Evolutionary conservation across 495 filamentous ascomycete genomes (phyloP).

Genomic region (Penicillium paxilli): DNA sequence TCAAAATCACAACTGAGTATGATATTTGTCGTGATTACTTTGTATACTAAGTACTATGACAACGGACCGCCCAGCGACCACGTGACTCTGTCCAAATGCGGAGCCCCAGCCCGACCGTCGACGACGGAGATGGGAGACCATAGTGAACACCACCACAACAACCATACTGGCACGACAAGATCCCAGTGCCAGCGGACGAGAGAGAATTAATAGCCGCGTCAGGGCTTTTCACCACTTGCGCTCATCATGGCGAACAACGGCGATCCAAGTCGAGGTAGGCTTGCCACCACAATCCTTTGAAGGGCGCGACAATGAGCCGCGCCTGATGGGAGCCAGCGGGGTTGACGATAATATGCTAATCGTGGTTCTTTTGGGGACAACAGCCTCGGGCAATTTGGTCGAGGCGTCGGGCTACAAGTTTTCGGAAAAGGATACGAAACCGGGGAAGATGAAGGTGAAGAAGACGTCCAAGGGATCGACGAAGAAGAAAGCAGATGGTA

Average conservation of each 20-base stretch:
- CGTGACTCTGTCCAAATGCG: conserved; percentile 38
- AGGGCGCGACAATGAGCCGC: conserved; percentile 6
- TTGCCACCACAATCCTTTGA: conserved; percentile 1
- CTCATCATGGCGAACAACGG: conserved; percentile 43
- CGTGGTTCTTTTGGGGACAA: background rate
- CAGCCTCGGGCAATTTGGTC: conserved; percentile 44
- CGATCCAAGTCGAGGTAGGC: conserved; percentile 37
- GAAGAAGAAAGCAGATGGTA: conserved; percentile 54
- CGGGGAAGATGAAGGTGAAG: conserved; percentile 67
- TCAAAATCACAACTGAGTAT: no score
- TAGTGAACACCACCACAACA: background rate
- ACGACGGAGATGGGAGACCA: conserved; percentile 15
- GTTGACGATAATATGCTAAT: conserved; percentile 15
- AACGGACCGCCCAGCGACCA: conserved; percentile 8
- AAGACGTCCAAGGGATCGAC: conserved; percentile 58
- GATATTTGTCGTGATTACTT: no score
- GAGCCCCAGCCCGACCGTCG: conserved; percentile 32
- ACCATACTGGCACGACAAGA: background rate
- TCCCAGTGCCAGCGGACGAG: conserved; percentile 5
- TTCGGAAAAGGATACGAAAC: conserved; percentile 64
- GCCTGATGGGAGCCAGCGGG: background rate
- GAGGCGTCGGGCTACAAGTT: conserved; percentile 50
- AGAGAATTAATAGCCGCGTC: background rate
- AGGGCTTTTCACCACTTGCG: background rate
- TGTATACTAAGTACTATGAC: no score